Evolutionary conservation across 495 filamentous ascomycete genomes (phyloP).

Genomic region (Penicillium paxilli): DNA sequence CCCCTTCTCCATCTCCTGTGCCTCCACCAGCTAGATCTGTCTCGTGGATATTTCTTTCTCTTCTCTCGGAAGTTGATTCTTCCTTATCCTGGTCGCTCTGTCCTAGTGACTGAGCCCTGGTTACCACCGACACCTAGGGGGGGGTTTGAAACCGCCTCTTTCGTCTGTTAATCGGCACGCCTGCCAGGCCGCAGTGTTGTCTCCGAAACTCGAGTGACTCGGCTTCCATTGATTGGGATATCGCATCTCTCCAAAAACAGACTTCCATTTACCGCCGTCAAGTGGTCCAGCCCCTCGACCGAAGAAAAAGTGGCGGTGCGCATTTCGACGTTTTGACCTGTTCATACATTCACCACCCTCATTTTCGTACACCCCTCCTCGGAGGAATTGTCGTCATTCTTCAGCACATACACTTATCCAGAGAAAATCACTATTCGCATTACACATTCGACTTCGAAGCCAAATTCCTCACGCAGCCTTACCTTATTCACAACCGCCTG

Average conservation of each 20-base stretch:
- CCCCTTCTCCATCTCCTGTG: constrained; percentile 11
- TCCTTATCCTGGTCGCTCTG: constrained; percentile 8
- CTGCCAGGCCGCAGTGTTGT: constrained; percentile 47
- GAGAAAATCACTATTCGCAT: background rate
- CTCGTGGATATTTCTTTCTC: constrained; percentile 2
- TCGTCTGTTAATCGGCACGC: constrained; percentile 23
- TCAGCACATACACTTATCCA: background rate
- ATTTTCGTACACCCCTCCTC: background rate
- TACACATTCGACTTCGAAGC: background rate
- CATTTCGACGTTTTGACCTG: constrained; percentile 10
- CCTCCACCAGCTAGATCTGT: background rate
- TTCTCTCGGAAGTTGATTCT: constrained; percentile 19
- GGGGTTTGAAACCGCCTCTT: constrained; percentile 20
- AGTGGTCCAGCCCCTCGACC: background rate
- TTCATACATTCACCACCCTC: constrained; percentile 22
- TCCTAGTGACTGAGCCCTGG: constrained; percentile 22
- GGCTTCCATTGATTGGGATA: constrained; percentile 42
- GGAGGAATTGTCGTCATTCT: background rate
- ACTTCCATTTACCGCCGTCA: background rate
- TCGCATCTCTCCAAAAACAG: constrained; percentile 11
- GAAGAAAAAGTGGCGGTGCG: constrained; percentile 18
- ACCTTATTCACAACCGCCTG: background rate
- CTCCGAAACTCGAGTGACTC: constrained; percentile 51
- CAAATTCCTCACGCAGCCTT: background rate
- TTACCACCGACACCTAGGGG: constrained; percentile 7